Evolutionary conservation across 2,329 filamentous ascomycete genomes (phyloP).

Genomic region (Graphiopsis chlorocephala): DNA sequence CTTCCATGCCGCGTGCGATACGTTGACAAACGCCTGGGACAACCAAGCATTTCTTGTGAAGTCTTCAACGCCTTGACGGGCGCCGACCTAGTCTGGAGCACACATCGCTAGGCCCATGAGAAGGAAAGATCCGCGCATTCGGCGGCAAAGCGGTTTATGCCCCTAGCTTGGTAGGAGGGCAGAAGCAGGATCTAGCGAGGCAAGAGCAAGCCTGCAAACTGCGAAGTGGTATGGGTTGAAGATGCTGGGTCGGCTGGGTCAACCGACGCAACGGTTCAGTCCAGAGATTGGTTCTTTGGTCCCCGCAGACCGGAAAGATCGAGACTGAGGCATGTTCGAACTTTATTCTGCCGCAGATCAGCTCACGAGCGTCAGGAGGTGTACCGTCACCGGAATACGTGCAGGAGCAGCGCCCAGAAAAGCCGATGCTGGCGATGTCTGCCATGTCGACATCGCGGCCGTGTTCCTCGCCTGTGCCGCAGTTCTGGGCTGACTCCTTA

Average conservation of each 20-base stretch:
- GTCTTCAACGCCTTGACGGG: not conserved
- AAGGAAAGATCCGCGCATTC: not conserved
- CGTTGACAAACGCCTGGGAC: not conserved
- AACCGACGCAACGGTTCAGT: not conserved
- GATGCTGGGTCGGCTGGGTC: not conserved
- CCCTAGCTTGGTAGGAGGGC: not conserved
- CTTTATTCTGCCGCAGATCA: not conserved
- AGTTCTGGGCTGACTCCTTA: not conserved
- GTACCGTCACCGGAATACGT: not conserved
- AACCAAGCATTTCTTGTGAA: not conserved
- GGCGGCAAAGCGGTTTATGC: not conserved
- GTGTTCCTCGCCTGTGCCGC: not conserved
- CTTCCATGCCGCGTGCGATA: not conserved
- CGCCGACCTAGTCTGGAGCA: not conserved
- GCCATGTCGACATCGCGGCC: not conserved
- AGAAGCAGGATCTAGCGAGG: not conserved
- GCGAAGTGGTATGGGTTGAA: not conserved
- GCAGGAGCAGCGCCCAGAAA: not conserved
- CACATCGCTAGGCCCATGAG: not conserved
- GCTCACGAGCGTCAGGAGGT: not conserved
- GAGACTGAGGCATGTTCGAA: not conserved
- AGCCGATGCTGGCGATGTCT: not conserved
- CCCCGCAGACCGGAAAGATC: not conserved
- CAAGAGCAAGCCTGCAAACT: not conserved
- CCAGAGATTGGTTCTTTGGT: not conserved